Evolutionary conservation across 768 basidiomycete species (phyloP), one percentile per base, ranked within the genome.

Genomic region (Serpula lacrymans): DNA sequence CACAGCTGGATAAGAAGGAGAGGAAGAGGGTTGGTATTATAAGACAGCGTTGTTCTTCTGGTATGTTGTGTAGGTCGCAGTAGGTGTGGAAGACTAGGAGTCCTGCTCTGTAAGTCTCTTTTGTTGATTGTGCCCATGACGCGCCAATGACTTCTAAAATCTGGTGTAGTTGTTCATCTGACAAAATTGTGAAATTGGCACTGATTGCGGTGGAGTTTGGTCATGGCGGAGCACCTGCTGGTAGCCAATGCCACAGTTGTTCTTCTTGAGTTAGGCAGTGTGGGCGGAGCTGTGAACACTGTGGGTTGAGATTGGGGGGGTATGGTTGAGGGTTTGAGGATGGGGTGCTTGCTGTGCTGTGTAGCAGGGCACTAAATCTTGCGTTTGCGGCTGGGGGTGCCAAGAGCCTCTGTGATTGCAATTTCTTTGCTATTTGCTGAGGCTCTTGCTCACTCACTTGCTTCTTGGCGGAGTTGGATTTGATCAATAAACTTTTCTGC

Each of bases 51-150:
- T 60, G 39, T 0, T 24, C 6, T 34, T 75, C 71, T 3, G 61
- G 41, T 1, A 72, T 49, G 5, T 20, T 16, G 3, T 42, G 38
- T 0, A 17, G 11, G 43, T 77, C 67, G 35, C 72, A 74, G 37
- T 64, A 71, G 0, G 62, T 50, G 33, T 74, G 72, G 33, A 31
- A 75, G 0, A 53, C 45, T 0, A 70, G 49, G 0, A 75, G 52
- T 2, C 72, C 69, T 0, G 64, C 43, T 0, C 65, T 67, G 45
- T 76, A 74, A 0, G 60, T 51, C n/a, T 55, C 54, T 1, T 40
- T 25, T 0, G 70, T 74, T 7, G 45, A 37, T 5, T 54, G 45
- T 0, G 50, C 57, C 59, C 59, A 70, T 0, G 58, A 53, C 1
- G 27, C 23, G 1, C 18, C 22, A 7, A 65, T 45, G 0, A 65